Base-by-base conservation (phyloP, 768 basidiomycete species). In the Aureoboletus auriporus region DNA sequence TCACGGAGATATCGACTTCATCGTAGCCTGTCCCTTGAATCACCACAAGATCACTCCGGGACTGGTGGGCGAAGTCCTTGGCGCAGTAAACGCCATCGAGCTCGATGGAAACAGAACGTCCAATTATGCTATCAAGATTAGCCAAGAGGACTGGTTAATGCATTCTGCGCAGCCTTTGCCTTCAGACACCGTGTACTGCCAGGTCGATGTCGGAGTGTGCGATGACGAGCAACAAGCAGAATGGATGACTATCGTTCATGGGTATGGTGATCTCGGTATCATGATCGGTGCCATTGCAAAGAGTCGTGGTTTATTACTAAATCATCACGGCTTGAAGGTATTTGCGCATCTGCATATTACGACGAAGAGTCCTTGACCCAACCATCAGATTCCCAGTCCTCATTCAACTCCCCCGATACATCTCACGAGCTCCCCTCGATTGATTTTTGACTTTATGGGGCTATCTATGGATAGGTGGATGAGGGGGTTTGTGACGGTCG, bases 191-290 rank as follows among this genome's bases (percentile, higher is more conserved):
- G 45, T 65, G 40, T 69, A 65, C 44, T 59, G 65, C 36, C 76
- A 89, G 71, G 77, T 88, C 8, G 87, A 89, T 54, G 73, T 87
- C 13, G 74, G 78, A 51, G 75, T 83, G 4, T 84, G 83, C 56
- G 60, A 56, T 3, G 73, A 78, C 60, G 64, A 65, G 56, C 71
- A 67, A 16, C 78, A 78, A 56, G 78, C 68, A 63, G 71, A 80
- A 20, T 70, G 79, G 17, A 63, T 78, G 13, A 59, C 72, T 20
- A 78, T 85, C 63, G 78, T 78, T 56, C 74, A 80, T 49, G 76
- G 78, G 1, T 87, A 86, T 55, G 86, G 86, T 8, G 86, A 87
- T 55, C 70, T 87, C 14, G 82, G 82, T 0, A 84, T 86, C 78
- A 83, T 88, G 13, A 63, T 88, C 41, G 77, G 80, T 9, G 61